phyloP scores from a whole-genome alignment of 257 asterid species.

The Penstemon barbatus region DNA sequence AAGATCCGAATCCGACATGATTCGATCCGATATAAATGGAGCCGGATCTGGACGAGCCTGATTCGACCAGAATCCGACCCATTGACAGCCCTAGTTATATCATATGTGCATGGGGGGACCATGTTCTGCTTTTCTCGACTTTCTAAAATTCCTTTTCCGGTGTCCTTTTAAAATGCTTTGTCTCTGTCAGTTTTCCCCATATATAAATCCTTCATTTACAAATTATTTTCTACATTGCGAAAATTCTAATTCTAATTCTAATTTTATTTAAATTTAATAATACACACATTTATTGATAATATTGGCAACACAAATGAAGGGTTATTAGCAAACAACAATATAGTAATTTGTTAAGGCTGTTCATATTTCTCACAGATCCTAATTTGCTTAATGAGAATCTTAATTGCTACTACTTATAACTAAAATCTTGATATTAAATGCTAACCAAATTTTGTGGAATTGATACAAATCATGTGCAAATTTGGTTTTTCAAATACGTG shows the following conservation, averaged over 20 bases:
- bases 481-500: conserved; percentile 16
- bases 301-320: background rate
- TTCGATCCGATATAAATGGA: too few relatives aligned
- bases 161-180: conserved; percentile 28
- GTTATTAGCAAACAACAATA: background rate
- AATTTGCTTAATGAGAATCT: background rate
- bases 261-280: background rate
- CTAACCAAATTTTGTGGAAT: background rate
- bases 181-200: conserved; percentile 21
- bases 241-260: background rate
- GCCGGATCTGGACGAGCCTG: too few relatives aligned
- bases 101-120: conserved; percentile 15
- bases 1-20: too few relatives aligned
- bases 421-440: background rate
- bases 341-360: background rate
- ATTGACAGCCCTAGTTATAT: background rate
- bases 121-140: conserved; percentile 18
- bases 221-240: background rate
- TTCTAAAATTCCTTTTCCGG: conserved; percentile 24
- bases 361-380: background rate
- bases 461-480: conserved; percentile 33
- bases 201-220: background rate
- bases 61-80: too few relatives aligned
- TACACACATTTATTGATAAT: background rate
- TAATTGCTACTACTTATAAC: background rate